Evolutionary conservation across 805 yeast genomes (phyloP).

Genomic region (Wickerhamiella kurtzmanii): DNA sequence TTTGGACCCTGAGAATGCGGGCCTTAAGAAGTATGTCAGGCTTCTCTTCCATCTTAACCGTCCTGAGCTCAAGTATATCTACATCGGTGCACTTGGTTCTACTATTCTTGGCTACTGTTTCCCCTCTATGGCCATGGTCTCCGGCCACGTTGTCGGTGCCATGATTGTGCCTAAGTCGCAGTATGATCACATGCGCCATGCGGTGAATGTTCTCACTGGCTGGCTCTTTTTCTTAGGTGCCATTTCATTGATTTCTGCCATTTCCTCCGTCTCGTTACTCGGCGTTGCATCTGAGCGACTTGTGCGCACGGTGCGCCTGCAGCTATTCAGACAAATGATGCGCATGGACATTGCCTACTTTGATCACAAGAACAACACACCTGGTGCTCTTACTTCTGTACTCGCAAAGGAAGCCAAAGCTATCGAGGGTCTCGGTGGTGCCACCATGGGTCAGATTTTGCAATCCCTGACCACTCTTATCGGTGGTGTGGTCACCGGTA

Average conservation of each 20-base stretch:
- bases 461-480: slow-evolving; percentile 27
- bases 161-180: slow-evolving; percentile 25
- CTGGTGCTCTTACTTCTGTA: slow-evolving; percentile 28
- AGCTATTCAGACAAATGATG: slow-evolving; percentile 24
- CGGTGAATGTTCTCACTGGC: slow-evolving; percentile 25
- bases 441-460: slow-evolving; percentile 30
- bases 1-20: slow-evolving; percentile 7
- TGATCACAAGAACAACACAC: slow-evolving; percentile 26
- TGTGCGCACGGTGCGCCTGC: slow-evolving; percentile 25
- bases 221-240: slow-evolving; percentile 27
- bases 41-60: slow-evolving; percentile 20
- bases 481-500: slow-evolving; percentile 29
- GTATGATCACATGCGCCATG: slow-evolving; percentile 25
- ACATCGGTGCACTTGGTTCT: slow-evolving; percentile 21
- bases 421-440: slow-evolving; percentile 30
- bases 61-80: slow-evolving; percentile 18
- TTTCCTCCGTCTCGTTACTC: slow-evolving; percentile 18
- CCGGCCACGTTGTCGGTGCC: slow-evolving; percentile 26
- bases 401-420: slow-evolving; percentile 30
- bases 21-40: slow-evolving; percentile 4
- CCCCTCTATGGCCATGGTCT: slow-evolving; percentile 27
- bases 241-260: slow-evolving; percentile 20
- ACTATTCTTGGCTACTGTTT: slow-evolving; percentile 27
- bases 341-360: slow-evolving; percentile 28
- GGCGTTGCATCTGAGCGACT: slow-evolving; percentile 23